Percentiles rank a stretch among this genome's conserved stretches.
Evolutionary conservation across 768 basidiomycete species (phyloP).

Genomic region (Agaricus subrufescens): DNA sequence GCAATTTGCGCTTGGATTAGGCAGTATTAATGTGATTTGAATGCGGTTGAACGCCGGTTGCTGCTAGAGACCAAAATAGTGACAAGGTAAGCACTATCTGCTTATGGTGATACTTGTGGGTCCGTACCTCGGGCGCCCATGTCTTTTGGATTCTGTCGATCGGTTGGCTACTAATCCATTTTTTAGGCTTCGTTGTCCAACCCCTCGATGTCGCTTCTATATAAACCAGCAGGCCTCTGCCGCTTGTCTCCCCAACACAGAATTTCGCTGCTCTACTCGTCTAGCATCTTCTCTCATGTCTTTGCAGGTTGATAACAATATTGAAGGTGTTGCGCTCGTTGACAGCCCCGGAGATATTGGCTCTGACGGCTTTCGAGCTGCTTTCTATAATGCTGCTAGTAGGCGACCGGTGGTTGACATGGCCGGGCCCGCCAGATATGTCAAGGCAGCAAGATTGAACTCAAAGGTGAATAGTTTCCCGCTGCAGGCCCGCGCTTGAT

Average conservation of each 20-base stretch:
- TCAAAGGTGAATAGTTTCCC: too few relatives aligned
- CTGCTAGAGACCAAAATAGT: not conserved
- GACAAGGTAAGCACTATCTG: not conserved
- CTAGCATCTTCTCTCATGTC: slow-evolving; percentile 21
- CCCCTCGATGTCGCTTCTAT: not conserved
- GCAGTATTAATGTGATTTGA: not conserved
- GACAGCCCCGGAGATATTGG: slow-evolving; percentile 13
- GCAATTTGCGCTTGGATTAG: not conserved
- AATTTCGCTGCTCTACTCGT: not conserved
- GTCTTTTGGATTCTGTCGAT: slow-evolving; percentile 9
- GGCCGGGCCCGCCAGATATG: not conserved
- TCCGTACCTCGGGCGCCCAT: not conserved
- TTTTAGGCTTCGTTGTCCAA: slow-evolving; percentile 1
- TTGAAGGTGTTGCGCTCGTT: slow-evolving; percentile 7
- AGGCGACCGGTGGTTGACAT: slow-evolving; percentile 33
- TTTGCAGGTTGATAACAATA: slow-evolving; percentile 14
- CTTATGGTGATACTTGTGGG: slow-evolving; percentile 2
- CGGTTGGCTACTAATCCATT: slow-evolving; percentile 9
- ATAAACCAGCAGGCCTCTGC: not conserved
- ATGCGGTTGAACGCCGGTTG: too few relatives aligned
- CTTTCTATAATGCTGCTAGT: slow-evolving; percentile 23
- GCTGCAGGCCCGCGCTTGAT: too few relatives aligned
- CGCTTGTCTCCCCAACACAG: not conserved
- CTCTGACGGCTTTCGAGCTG: slow-evolving; percentile 15
- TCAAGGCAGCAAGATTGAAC: slow-evolving; percentile 30